phyloP scores from a whole-genome alignment of 495 filamentous ascomycete genomes.

The Penicillium angulare region DNA sequence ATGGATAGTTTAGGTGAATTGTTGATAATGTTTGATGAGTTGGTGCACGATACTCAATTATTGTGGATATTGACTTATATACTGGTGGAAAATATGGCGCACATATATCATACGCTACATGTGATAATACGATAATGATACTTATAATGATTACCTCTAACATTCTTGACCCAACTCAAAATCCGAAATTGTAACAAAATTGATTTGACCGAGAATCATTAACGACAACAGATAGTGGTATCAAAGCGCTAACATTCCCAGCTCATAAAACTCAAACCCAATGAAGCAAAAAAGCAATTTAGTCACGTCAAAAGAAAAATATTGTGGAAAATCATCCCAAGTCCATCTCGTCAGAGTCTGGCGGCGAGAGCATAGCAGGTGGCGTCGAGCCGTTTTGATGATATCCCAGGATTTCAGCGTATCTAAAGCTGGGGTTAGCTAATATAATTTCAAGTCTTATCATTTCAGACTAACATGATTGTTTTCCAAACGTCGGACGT shows the following conservation, averaged over 20 bases:
- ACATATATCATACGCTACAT: too few species aligned
- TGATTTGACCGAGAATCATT: background rate
- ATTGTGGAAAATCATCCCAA: conserved; percentile 5
- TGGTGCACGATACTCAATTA: background rate
- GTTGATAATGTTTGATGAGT: background rate
- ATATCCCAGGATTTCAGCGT: conserved; percentile 96
- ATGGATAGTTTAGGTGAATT: background rate
- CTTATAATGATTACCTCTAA: background rate
- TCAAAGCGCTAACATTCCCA: background rate
- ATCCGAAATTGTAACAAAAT: background rate
- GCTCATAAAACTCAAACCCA: too few species aligned
- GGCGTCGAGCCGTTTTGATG: conserved; percentile 23
- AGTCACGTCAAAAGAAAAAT: background rate
- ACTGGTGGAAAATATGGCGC: too few species aligned
- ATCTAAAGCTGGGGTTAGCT: conserved; percentile 54
- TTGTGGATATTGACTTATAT: too few species aligned
- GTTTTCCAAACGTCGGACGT: conserved; percentile 99
- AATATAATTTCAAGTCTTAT: too few species aligned
- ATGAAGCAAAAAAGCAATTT: background rate
- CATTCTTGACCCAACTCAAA: background rate
- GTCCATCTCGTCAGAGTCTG: conserved; percentile 15
- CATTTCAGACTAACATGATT: conserved; percentile 81
- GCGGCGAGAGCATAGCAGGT: background rate
- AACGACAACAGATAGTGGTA: background rate
- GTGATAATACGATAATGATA: conserved; percentile 9